Evolutionary conservation across 106 monocot genomes (phyloP), one percentile per base, ranked within the genome.

Genomic region (Posidonia australis): DNA sequence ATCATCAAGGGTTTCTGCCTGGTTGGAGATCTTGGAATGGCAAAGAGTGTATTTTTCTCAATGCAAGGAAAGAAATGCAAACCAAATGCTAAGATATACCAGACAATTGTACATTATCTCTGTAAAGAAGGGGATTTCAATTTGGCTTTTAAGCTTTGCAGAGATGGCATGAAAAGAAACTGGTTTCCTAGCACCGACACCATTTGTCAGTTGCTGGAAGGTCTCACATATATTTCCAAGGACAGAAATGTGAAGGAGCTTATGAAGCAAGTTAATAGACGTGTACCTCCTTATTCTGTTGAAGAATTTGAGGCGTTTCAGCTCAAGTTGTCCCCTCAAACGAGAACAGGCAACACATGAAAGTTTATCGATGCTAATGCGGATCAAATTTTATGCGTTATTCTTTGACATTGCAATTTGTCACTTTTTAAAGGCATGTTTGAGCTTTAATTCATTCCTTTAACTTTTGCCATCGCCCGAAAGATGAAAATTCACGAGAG

Each of bases 21-120:
- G 70, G 81, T 82, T 64, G 78, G 76, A 44, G 84, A 86, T 63
- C 42, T 80, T 51, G 80, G 78, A 25, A 96, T 90, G 94, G 90
- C 94, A 5, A 96, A 86, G 51, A 71, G 80, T 66, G 67, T 90
- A 14, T 96, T 86, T 73, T 72, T 64, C 52, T 63, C 86, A 46
- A 75, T 86, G 77, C 64, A 79, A 36, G 74, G 74, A 52, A 80
- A 84, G 30, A 81, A 83, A 32, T 90, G 86, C 74, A 76, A 87
- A 22, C 84, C 86, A 44, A 96, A 89, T 58, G 59, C 63, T 28
- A 89, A 77, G 64, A 82, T 96, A 41, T 90, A 90, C 61, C 94
- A 96, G 68, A 96, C 94, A 1, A 96, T 96, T 80, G 72, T 90
- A 42, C 90, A 96, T 79, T 90, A 96, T 74, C 81, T 96, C 49